A percentile compares a stretch with the other conserved stretches of the same genome.
Conservation (phyloP, 129 eudicot genomes). For the Gnaphalium uliginosum region DNA sequence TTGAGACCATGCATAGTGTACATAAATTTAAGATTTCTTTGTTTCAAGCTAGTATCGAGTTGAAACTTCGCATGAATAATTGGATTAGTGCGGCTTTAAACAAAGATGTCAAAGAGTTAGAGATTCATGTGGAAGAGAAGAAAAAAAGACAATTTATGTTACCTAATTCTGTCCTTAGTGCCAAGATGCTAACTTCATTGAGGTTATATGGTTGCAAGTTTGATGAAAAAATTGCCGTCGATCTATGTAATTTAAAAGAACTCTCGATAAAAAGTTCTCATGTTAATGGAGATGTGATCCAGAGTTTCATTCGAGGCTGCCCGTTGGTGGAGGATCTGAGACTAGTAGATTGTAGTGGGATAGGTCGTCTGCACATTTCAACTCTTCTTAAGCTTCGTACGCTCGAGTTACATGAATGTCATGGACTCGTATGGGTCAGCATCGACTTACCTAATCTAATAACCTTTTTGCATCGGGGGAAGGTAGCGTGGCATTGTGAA, state of each 20-base stretch:
- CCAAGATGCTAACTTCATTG: slow-evolving; percentile 43
- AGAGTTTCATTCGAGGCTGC: slow-evolving; percentile 40
- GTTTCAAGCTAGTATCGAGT: background rate
- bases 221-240: slow-evolving; percentile 1
- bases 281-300: slow-evolving; percentile 32
- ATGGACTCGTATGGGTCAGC: slow-evolving; percentile 32
- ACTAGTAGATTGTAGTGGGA: slow-evolving; percentile 38
- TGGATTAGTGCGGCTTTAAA: slow-evolving; percentile 44
- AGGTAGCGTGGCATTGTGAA: slow-evolving; percentile 23
- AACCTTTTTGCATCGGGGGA: slow-evolving; percentile 46
- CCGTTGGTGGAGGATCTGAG: slow-evolving; percentile 64
- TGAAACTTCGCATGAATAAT: background rate
- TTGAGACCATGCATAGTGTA: slow-evolving; percentile 32
- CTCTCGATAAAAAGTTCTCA: slow-evolving; percentile 43
- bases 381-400: slow-evolving; percentile 37
- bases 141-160: slow-evolving; percentile 24
- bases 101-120: slow-evolving; percentile 56
- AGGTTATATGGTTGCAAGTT: slow-evolving; percentile 44
- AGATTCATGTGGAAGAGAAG: slow-evolving; percentile 37
- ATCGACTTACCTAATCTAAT: slow-evolving; percentile 40
- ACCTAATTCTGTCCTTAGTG: slow-evolving; percentile 28
- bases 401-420: slow-evolving; percentile 55
- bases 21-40: slow-evolving; percentile 50
- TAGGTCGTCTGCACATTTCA: slow-evolving; percentile 35
- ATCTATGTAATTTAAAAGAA: slow-evolving; percentile 40